Evolutionary conservation across 2,329 filamentous ascomycete genomes (phyloP).

Genomic region (Fonsecaea pedrosoi): DNA sequence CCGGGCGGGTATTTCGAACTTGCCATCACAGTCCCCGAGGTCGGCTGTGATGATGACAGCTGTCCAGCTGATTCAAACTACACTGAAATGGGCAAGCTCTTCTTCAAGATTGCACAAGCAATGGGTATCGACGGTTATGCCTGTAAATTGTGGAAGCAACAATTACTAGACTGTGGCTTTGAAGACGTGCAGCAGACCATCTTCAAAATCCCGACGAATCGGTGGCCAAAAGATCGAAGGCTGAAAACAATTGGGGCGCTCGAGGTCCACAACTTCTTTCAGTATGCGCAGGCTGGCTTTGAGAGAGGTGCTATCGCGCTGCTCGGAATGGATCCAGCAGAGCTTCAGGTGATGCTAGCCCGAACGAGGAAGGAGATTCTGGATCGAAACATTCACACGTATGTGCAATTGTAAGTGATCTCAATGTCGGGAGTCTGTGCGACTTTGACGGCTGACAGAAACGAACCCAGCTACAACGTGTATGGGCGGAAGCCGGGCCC

Average conservation of each 20-base stretch:
- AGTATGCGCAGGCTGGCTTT: conserved; percentile 33
- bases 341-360: conserved; percentile 35
- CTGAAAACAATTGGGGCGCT: conserved; percentile 50
- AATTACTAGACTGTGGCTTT: conserved; percentile 37
- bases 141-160: conserved; percentile 38
- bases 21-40: conserved; percentile 34
- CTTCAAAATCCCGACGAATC: conserved; percentile 41
- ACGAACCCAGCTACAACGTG: conserved; percentile 11
- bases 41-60: conserved; percentile 26
- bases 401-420: conserved; percentile 27
- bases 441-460: background rate
- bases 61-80: conserved; percentile 31
- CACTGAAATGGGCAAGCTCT: conserved; percentile 39
- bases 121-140: conserved; percentile 25
- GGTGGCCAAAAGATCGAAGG: conserved; percentile 43
- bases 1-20: conserved; percentile 50
- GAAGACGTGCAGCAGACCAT: conserved; percentile 41
- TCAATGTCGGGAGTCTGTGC: background rate
- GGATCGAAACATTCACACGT: conserved; percentile 26
- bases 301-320: conserved; percentile 39
- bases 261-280: conserved; percentile 39
- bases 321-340: conserved; percentile 30
- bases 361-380: conserved; percentile 30
- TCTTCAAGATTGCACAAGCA: conserved; percentile 28
- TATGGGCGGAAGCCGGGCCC: conserved; percentile 16